Base-by-base conservation (phyloP, 2,329 filamentous ascomycete genomes). In the Fonsecaea erecta region DNA sequence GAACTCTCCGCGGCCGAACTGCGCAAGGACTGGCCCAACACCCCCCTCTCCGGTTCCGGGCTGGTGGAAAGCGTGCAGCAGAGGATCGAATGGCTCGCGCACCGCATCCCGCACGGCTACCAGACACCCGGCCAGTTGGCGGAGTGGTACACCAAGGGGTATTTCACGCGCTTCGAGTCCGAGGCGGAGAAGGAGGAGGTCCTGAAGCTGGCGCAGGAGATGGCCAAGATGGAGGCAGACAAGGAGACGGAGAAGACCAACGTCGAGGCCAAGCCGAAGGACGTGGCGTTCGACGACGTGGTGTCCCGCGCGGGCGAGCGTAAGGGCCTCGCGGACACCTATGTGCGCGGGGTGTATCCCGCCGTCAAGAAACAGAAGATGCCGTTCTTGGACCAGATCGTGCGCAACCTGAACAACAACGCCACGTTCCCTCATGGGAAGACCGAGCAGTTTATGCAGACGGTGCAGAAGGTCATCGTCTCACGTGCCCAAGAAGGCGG, bases 1-100 rank as follows among this genome's bases (percentile, higher is more conserved):
- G 43, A 61, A 9, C 55, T 70, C 35, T 65, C 65, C 3, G 43
- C 68, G 26, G 62, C 68, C 16, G 58, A 63, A 16, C 57, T 73
- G 26, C 69, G 65, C 51, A 61, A 62, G 11, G 71, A 73, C 60
- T 73, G 71, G 71, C 71, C 71, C 9, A 69, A 71, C 63, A 72
- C 69, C 12, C 70, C 71, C 1, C 62, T 71, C 14, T 62, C 62
- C n/a, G 52, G 37, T 24, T 64, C 67, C 5, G 68, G 69, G 8
- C 24, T 71, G 34, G 65, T 64, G 26, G 69, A 71, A 37, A 65
- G 63, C 21, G 66, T 73, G 24, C 66, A 71, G 53, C 70, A 73
- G 40, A 66, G 71, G 51, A 68, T 73, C 35, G 64, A 70, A 40
- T 72, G 67, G 68, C 68, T 72, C 16, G 70, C 71, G 16, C 69